A percentile compares a stretch with the other conserved stretches of the same genome.
These are phyloP conservation scores for Candida michaelii DNA, from an alignment of 805 yeast species.

Conservation along the genomic window DNA sequence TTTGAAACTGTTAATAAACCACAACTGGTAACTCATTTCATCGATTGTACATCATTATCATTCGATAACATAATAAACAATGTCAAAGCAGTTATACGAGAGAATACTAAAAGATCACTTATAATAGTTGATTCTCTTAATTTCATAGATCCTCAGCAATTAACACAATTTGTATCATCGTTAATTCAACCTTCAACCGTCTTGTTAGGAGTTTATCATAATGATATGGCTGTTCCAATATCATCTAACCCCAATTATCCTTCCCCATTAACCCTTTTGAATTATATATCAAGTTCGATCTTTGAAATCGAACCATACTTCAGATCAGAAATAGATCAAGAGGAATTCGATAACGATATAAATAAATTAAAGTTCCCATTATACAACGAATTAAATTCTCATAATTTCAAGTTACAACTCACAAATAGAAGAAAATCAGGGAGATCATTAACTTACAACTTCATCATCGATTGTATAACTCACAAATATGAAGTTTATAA, in stretches of 20 bases:
- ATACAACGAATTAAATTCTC: conserved; percentile 43
- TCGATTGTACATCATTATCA: conserved; percentile 38
- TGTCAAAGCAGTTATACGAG: conserved; percentile 1
- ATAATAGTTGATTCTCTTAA: conserved; percentile 63
- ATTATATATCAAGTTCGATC: conserved; percentile 74
- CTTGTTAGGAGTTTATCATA: conserved; percentile 38
- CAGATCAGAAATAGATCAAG: conserved; percentile 40
- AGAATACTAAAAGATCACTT: conserved; percentile 12
- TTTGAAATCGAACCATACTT: conserved; percentile 56
- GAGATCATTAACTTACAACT: conserved; percentile 60
- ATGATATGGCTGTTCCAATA: conserved; percentile 17
- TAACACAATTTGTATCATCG: conserved; percentile 51
- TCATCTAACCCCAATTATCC: conserved; percentile 49
- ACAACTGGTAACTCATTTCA: conserved; percentile 44
- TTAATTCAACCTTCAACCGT: conserved; percentile 36
- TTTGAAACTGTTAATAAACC: conserved; percentile 66
- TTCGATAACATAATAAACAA: conserved; percentile 1
- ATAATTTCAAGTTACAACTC: conserved; percentile 48
- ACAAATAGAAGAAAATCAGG: conserved; percentile 84
- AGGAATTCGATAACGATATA: conserved; percentile 42
- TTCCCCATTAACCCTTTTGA: conserved; percentile 47
- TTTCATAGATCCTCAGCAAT: conserved; percentile 44
- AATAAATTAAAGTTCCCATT: conserved; percentile 48
- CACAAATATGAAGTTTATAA: conserved; percentile 42
- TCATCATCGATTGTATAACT: conserved; percentile 46